A percentile compares a stretch with the other conserved stretches of the same genome.
Conservation (phyloP, 495 filamentous ascomycete genomes). For the Cryomyces minteri region DNA sequence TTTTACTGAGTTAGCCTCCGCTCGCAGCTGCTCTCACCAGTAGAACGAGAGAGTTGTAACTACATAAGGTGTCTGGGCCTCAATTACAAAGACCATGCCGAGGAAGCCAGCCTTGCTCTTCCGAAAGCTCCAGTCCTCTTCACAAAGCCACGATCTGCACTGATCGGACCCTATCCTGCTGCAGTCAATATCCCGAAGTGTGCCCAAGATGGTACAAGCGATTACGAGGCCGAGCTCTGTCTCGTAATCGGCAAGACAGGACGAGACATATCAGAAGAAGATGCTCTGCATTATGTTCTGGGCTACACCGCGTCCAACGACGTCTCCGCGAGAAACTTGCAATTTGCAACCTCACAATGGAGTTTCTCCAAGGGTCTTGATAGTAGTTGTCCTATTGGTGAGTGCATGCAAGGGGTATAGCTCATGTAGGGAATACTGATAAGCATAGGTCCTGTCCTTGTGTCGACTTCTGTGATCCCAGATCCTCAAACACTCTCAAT, state of each 20-base stretch:
- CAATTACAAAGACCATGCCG: constrained; percentile 27
- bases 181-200: constrained; percentile 24
- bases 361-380: constrained; percentile 28
- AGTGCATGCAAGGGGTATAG: not conserved
- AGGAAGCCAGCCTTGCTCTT: constrained; percentile 20
- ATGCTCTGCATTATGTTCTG: constrained; percentile 25
- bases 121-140: constrained; percentile 26
- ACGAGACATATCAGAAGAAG: constrained; percentile 21
- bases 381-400: constrained; percentile 19
- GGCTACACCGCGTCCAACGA: constrained; percentile 27
- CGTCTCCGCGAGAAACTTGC: constrained; percentile 21
- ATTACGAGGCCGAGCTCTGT: constrained; percentile 29
- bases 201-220: constrained; percentile 27
- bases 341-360: constrained; percentile 22
- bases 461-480: constrained; percentile 16
- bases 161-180: constrained; percentile 27
- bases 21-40: constrained; percentile 19
- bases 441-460: constrained; percentile 21
- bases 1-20: not conserved
- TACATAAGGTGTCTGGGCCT: constrained; percentile 30
- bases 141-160: constrained; percentile 26
- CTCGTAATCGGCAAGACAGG: constrained; percentile 24
- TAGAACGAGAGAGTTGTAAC: constrained; percentile 21
- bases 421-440: not conserved
- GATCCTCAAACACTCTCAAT: constrained; percentile 19